A percentile compares a stretch with the other conserved stretches of the same genome.
Conservation (phyloP, 257 asterid species). For the Ehretia macrophylla region DNA sequence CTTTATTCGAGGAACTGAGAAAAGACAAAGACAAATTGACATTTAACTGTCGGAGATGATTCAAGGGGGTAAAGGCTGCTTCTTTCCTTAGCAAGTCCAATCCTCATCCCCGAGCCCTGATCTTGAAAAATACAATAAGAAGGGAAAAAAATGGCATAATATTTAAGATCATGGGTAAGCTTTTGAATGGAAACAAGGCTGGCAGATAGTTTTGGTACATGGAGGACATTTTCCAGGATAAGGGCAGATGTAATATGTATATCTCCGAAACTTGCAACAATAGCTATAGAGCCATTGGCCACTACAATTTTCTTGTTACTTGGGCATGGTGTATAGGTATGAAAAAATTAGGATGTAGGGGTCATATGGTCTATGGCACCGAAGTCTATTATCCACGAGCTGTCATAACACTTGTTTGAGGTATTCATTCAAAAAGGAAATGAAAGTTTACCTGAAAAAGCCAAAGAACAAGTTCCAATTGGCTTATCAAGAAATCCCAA, state of each 20-base stretch:
- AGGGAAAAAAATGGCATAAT: neutral
- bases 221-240: slow-evolving; percentile 8
- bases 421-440: too few relatives aligned
- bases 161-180: neutral
- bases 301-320: slow-evolving; percentile 6
- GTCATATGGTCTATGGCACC: slow-evolving; percentile 16
- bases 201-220: slow-evolving; percentile 10
- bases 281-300: too few relatives aligned
- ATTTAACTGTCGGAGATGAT: neutral
- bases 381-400: slow-evolving; percentile 10
- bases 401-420: neutral
- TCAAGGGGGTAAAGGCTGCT: slow-evolving; percentile 3
- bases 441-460: slow-evolving; percentile 4
- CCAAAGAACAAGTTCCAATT: slow-evolving; percentile 4
- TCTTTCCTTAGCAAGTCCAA: slow-evolving; percentile 15
- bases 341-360: neutral
- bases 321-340: neutral
- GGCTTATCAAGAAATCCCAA: neutral
- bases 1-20: slow-evolving; percentile 2
- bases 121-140: slow-evolving; percentile 9
- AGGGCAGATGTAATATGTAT: neutral
- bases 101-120: too few relatives aligned
- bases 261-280: slow-evolving; percentile 16
- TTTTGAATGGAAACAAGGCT: slow-evolving; percentile 8
- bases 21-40: neutral